Evolutionary conservation across 1,139 yeast genomes (phyloP).

Genomic region (Scheffersomyces segobiensis): DNA sequence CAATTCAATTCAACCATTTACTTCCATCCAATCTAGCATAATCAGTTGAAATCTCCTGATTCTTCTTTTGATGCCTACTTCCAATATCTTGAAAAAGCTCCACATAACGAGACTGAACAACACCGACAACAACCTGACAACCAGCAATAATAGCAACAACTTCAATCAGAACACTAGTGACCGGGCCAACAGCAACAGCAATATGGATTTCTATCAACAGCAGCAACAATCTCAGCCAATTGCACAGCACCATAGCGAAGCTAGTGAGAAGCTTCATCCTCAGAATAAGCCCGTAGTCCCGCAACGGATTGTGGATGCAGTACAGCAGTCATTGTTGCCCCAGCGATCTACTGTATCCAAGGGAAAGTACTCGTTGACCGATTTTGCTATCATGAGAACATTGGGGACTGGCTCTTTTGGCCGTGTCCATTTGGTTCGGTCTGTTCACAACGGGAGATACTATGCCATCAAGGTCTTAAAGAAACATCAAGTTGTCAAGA

Average conservation of each 20-base stretch:
- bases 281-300: conserved; percentile 3
- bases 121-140: conserved; percentile 4
- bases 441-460: conserved; percentile 59
- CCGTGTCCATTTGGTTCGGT: conserved; percentile 59
- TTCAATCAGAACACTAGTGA: conserved; percentile 9
- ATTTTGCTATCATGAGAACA: conserved; percentile 55
- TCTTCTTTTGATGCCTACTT: conserved; percentile 18
- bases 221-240: conserved; percentile 4
- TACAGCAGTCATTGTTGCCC: conserved; percentile 23
- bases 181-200: conserved; percentile 4
- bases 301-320: conserved; percentile 17
- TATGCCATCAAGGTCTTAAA: conserved; percentile 62
- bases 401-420: conserved; percentile 66
- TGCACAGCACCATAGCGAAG: conserved; percentile 6
- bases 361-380: conserved; percentile 56
- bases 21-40: neutral
- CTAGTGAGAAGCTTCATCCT: conserved; percentile 5
- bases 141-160: conserved; percentile 7
- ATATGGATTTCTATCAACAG: conserved; percentile 3
- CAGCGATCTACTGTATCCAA: conserved; percentile 37
- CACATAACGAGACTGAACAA: conserved; percentile 21
- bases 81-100: conserved; percentile 23
- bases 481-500: conserved; percentile 58
- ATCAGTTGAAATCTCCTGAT: neutral
- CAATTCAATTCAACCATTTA: neutral